Percentiles rank a stretch among this genome's conserved stretches.
Conservation (phyloP, 805 yeast species). For the Candida yuanshanica region DNA sequence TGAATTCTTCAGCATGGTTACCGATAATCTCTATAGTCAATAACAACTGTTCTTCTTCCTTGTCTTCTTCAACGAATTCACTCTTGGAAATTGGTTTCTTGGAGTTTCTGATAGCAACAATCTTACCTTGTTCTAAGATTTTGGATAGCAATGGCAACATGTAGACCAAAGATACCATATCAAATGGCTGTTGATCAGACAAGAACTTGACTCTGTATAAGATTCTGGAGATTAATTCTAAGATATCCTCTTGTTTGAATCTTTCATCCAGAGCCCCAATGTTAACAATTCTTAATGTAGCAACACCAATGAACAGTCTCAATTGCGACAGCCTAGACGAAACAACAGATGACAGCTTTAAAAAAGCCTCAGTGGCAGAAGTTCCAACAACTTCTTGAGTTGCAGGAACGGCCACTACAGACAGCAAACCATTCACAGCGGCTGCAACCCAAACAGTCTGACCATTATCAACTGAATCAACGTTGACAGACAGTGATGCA, state of each 20-base stretch:
- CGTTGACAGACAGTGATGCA: slow-evolving; percentile 44
- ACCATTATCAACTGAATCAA: slow-evolving; percentile 56
- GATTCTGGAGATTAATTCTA: slow-evolving; percentile 54
- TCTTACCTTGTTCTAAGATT: slow-evolving; percentile 63
- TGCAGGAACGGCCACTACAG: slow-evolving; percentile 33
- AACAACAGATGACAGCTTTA: slow-evolving; percentile 47
- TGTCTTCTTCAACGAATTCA: slow-evolving; percentile 75
- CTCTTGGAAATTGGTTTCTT: slow-evolving; percentile 47
- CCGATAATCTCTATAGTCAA: slow-evolving; percentile 72
- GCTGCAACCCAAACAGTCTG: slow-evolving; percentile 64
- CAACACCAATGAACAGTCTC: slow-evolving; percentile 57
- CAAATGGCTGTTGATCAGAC: slow-evolving; percentile 68
- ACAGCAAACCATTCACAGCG: slow-evolving; percentile 47
- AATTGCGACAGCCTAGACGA: slow-evolving; percentile 46
- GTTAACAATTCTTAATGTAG: slow-evolving; percentile 54
- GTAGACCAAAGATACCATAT: slow-evolving; percentile 62
- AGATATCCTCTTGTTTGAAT: slow-evolving; percentile 44
- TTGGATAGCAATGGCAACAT: slow-evolving; percentile 67
- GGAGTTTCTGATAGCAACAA: slow-evolving; percentile 45
- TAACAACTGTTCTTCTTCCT: slow-evolving; percentile 81
- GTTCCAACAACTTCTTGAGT: slow-evolving; percentile 35
- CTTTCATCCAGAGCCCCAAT: slow-evolving; percentile 40
- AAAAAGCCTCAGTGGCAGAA: slow-evolving; percentile 42
- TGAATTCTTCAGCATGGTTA: slow-evolving; percentile 63
- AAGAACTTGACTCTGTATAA: slow-evolving; percentile 71